Conservation (phyloP, 306 rosid genomes). For the Dryas drummondii region DNA sequence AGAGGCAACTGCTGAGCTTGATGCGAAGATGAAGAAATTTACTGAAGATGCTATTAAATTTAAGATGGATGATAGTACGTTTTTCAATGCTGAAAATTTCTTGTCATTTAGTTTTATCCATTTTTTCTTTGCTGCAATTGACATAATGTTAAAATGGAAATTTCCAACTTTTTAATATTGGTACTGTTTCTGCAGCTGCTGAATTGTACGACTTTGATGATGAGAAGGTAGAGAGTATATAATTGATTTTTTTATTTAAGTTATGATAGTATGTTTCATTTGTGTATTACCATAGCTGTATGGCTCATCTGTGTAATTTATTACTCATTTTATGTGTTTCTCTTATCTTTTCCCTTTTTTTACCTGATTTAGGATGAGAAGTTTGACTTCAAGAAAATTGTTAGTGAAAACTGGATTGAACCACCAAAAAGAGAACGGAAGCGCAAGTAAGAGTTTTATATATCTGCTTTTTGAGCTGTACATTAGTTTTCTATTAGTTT, state of each 20-base stretch:
- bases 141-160: conserved; percentile 8
- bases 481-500: conserved; percentile 10
- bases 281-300: conserved; percentile 16
- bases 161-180: conserved; percentile 24
- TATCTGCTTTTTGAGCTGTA: conserved; percentile 10
- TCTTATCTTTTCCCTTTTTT: not conserved
- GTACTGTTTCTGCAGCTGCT: conserved; percentile 62
- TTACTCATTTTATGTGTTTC: not conserved
- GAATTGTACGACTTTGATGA: conserved; percentile 96
- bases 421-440: conserved; percentile 97
- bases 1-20: conserved; percentile 96
- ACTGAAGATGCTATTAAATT: conserved; percentile 99
- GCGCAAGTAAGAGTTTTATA: conserved; percentile 64
- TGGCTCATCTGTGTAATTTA: not conserved
- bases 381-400: conserved; percentile 92
- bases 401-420: conserved; percentile 94
- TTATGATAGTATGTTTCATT: not conserved
- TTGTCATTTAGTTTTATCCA: not conserved
- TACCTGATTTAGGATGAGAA: conserved; percentile 70
- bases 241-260: not conserved
- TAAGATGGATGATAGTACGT: conserved; percentile 98
- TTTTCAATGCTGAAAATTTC: not conserved
- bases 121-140: conserved; percentile 6
- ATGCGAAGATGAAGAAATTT: conserved; percentile 97
- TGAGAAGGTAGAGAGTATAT: conserved; percentile 57